Evolutionary conservation across 805 yeast genomes (phyloP), one percentile per base, ranked within the genome.

Genomic region (Monosporozyma aquatica): DNA sequence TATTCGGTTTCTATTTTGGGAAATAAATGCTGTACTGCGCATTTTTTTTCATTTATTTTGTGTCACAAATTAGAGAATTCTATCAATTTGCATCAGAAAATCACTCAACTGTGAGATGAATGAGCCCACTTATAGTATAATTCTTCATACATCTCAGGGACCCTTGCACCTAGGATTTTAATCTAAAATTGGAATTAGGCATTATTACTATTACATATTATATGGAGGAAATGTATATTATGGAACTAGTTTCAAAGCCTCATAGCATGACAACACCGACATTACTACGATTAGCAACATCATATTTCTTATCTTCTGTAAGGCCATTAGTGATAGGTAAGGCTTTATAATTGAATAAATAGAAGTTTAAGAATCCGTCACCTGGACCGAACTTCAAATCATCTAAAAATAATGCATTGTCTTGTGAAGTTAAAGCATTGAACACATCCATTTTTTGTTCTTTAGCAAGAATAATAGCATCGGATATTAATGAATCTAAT

Each of bases 391-490:
- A 92, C 59, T 86, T 85, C 64, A 84, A 72, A 30, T 83, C 79
- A 21, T 85, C 81, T 50, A 92, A 68, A 66, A 92, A 87, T 46
- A 83, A 66, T 13, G 87, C 72, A 61, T 92, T 92, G 58, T 92
- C 98, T 66, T 87, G 95, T 9, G 87, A 72, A 0, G 97, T 78
- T 48, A 92, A 70, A 8, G 97, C 95, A 60, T 92, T 92, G 72
- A 90, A 86, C 3, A 92, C 97, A 59, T 92, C 98, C 54, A 84
- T 85, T 21, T 73, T 72, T 33, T 68, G 61, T 60, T 83, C 82
- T 18, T 56, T 56, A 23, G 95, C 80, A 30, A 85, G 64, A 41
- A 90, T 74, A 43, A 89, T 71, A 1, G 92, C 87, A 54, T 89
- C 95, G 38, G 68, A 69, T 42, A 87, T 71, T 49, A 90, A 67